Conservation (phyloP, 208 protist species). For the Trypanosoma mega region DNA sequence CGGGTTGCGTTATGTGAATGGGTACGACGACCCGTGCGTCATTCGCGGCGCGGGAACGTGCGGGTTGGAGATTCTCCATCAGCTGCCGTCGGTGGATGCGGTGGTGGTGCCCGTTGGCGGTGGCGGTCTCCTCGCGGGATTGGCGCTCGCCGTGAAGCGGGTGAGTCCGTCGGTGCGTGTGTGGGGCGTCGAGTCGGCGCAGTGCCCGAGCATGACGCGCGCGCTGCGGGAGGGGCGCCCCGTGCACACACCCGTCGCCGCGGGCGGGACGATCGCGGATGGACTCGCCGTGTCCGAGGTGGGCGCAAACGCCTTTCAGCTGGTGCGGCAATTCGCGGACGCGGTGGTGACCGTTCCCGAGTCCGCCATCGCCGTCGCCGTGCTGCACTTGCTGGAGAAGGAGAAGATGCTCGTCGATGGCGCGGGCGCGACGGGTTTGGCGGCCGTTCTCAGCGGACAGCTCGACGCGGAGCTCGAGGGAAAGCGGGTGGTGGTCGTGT, state of each 20-base stretch:
- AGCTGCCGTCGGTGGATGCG: conserved; percentile 77
- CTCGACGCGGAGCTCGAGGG: conserved; percentile 46
- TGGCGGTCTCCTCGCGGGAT: conserved; percentile 83
- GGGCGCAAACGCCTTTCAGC: conserved; percentile 68
- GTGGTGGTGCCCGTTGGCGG: conserved; percentile 91
- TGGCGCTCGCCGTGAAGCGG: conserved; percentile 84
- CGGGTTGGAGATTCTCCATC: conserved; percentile 87
- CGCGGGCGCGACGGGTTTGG: conserved; percentile 68
- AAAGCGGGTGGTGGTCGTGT: conserved; percentile 76
- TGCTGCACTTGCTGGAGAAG: conserved; percentile 84
- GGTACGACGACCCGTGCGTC: conserved; percentile 83
- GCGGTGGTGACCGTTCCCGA: conserved; percentile 71
- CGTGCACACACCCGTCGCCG: conserved; percentile 40
- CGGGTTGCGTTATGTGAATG: conserved; percentile 83
- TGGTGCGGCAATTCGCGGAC: conserved; percentile 74
- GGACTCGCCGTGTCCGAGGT: conserved; percentile 86
- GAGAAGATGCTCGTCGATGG: conserved; percentile 92
- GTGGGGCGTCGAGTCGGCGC: conserved; percentile 84
- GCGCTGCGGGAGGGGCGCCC: conserved; percentile 62
- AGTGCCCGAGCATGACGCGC: conserved; percentile 47
- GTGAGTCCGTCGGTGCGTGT: conserved; percentile 70
- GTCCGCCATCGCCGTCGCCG: conserved; percentile 73
- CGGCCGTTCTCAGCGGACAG: conserved; percentile 66
- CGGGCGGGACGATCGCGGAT: conserved; percentile 85
- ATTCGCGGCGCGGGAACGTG: conserved; percentile 88